Conservation (phyloP, 2,329 filamentous ascomycete genomes). For the Apiospora kogelbergensis region DNA sequence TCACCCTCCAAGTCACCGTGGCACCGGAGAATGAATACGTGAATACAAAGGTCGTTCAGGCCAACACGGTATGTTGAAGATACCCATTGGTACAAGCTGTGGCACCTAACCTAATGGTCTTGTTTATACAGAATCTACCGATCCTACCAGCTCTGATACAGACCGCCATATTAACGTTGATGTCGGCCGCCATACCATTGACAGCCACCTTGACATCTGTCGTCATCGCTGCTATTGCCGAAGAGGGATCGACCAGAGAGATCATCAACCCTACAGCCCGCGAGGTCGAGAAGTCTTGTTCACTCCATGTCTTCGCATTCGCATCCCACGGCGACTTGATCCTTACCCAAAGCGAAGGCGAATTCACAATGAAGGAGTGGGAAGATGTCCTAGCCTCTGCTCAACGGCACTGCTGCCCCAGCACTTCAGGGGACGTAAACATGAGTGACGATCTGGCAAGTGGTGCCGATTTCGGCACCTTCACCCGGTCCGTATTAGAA, state of each 20-base stretch:
- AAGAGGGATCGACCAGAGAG: constrained; percentile 41
- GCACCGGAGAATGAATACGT: constrained; percentile 67
- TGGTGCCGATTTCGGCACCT: constrained; percentile 54
- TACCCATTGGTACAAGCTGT: background rate
- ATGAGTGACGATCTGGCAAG: constrained; percentile 46
- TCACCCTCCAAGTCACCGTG: constrained; percentile 75
- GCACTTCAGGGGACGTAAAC: constrained; percentile 39
- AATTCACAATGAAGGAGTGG: constrained; percentile 76
- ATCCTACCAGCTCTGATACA: constrained; percentile 82
- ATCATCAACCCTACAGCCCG: constrained; percentile 62
- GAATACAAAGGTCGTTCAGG: constrained; percentile 59
- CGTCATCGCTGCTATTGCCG: constrained; percentile 57
- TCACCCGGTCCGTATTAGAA: constrained; percentile 63
- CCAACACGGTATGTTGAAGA: constrained; percentile 54
- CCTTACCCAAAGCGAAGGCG: constrained; percentile 78
- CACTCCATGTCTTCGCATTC: constrained; percentile 82
- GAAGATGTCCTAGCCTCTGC: constrained; percentile 66
- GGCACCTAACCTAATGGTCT: background rate
- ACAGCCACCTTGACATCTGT: constrained; percentile 68
- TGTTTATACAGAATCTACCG: constrained; percentile 62
- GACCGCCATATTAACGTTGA: constrained; percentile 72
- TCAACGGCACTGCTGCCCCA: constrained; percentile 60
- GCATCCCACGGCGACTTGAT: constrained; percentile 72
- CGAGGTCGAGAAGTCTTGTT: constrained; percentile 62
- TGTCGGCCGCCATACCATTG: constrained; percentile 82